Evolutionary conservation across 345 rosid species (phyloP).

Genomic region (Boechera divaricarpa): DNA sequence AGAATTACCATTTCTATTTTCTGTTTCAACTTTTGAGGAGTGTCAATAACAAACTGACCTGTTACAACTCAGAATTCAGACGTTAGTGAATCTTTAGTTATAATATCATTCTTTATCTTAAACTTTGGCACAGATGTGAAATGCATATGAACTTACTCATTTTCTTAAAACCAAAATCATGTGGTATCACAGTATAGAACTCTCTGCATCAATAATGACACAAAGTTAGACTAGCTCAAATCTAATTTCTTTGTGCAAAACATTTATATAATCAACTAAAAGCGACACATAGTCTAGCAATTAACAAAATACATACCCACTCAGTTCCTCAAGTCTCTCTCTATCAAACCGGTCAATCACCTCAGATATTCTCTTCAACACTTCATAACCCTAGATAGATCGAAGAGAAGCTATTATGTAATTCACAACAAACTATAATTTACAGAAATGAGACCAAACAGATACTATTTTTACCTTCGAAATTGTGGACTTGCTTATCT

Average conservation of each 20-base stretch:
- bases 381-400: conserved; percentile 75
- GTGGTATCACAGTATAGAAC: conserved; percentile 90
- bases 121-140: conserved; percentile 3
- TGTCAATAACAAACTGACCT: conserved; percentile 89
- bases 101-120: background rate
- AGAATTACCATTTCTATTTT: conserved; percentile 83
- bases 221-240: conserved; percentile 25
- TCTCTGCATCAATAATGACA: conserved; percentile 58
- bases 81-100: conserved; percentile 25
- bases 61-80: conserved; percentile 46
- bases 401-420: conserved; percentile 30
- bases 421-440: conserved; percentile 10
- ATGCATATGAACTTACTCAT: conserved; percentile 63
- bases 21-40: conserved; percentile 78
- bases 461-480: conserved; percentile 34
- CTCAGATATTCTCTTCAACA: conserved; percentile 75
- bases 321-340: conserved; percentile 69
- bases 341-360: conserved; percentile 55
- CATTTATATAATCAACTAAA: conserved; percentile 4
- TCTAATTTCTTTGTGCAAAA: background rate
- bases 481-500: conserved; percentile 82
- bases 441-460: conserved; percentile 1
- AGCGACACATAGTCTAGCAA: conserved; percentile 7
- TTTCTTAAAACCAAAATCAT: conserved; percentile 86
- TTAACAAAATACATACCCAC: conserved; percentile 61